Evolutionary conservation across 1,284 basidiomycete species (phyloP).

Genomic region (Volvariella volvacea): DNA sequence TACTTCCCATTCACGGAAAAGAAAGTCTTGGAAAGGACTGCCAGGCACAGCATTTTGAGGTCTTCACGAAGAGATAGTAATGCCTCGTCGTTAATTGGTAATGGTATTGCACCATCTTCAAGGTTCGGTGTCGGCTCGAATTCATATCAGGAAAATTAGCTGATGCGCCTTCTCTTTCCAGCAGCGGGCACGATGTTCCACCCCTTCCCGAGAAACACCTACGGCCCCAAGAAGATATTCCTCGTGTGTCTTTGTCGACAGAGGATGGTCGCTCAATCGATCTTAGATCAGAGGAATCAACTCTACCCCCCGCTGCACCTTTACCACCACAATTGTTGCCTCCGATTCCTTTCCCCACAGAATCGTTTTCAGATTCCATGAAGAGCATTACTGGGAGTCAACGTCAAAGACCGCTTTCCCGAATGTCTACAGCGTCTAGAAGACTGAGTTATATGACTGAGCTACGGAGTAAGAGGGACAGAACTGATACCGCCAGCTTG

Average conservation of each 20-base stretch:
- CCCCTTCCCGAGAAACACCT: conserved; percentile 11
- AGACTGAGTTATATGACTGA: conserved; percentile 77
- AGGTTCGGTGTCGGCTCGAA: conserved; percentile 12
- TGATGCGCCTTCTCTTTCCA: too few species aligned
- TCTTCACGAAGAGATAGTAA: conserved; percentile 40
- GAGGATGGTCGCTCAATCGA: conserved; percentile 58
- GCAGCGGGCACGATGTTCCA: conserved; percentile 5
- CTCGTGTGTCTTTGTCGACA: conserved; percentile 69
- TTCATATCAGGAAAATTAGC: too few species aligned
- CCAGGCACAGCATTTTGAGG: conserved; percentile 79
- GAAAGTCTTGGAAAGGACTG: conserved; percentile 80
- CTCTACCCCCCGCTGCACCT: conserved; percentile 14
- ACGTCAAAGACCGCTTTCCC: conserved; percentile 24
- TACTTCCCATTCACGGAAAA: conserved; percentile 95
- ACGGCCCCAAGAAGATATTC: conserved; percentile 29
- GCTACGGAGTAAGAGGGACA: conserved; percentile 72
- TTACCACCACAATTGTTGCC: conserved; percentile 62
- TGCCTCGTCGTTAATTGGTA: conserved; percentile 29
- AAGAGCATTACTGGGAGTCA: conserved; percentile 38
- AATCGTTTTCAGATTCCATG: conserved; percentile 75
- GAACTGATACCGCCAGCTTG: conserved; percentile 84
- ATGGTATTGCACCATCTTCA: conserved; percentile 16
- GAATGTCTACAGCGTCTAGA: conserved; percentile 51
- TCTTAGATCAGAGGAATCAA: conserved; percentile 40
- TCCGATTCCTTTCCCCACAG: conserved; percentile 72